Conservation (phyloP, 2,329 filamentous ascomycete species). For the Scytalidium sp. region DNA sequence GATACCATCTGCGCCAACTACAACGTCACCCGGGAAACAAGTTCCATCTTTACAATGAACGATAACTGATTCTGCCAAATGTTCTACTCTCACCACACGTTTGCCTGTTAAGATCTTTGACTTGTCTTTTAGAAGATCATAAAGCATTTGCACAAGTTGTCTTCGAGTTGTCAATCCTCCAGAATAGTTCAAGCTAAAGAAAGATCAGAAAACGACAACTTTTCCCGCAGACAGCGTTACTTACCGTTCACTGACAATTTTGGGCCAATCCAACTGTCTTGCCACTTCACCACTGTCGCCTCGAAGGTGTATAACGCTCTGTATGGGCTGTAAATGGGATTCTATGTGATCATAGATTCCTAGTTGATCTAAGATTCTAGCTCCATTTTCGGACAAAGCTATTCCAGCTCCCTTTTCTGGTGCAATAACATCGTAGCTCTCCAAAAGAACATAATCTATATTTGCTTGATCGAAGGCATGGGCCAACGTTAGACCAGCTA, state of each 20-base stretch:
- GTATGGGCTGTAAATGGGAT: conserved; percentile 8
- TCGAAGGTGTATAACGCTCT: conserved; percentile 6
- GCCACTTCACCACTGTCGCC: conserved; percentile 11
- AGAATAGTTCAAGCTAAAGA: conserved; percentile 15
- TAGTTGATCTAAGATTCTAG: conserved; percentile 48
- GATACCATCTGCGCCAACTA: conserved; percentile 24
- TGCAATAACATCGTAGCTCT: conserved; percentile 13
- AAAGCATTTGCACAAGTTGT: conserved; percentile 15
- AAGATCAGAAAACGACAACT: conserved; percentile 1
- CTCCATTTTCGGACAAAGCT: conserved; percentile 34
- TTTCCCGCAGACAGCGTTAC: background rate
- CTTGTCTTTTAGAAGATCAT: conserved; percentile 18
- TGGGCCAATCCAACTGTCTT: conserved; percentile 9
- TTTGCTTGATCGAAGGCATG: conserved; percentile 14
- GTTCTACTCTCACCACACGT: conserved; percentile 11
- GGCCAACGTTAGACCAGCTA: conserved; percentile 19
- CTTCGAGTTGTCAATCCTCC: conserved; percentile 14
- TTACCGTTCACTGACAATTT: conserved; percentile 13
- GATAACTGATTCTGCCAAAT: conserved; percentile 8
- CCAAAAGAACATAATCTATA: conserved; percentile 22
- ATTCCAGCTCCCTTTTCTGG: conserved; percentile 19
- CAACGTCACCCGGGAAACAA: conserved; percentile 15
- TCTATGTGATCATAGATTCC: conserved; percentile 29
- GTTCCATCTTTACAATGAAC: conserved; percentile 19
- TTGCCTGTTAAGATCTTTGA: conserved; percentile 12